Evolutionary conservation across 139 green algal species (phyloP), one percentile per base, ranked within the genome.

Genomic region (Astrephomene gubernaculifera): DNA sequence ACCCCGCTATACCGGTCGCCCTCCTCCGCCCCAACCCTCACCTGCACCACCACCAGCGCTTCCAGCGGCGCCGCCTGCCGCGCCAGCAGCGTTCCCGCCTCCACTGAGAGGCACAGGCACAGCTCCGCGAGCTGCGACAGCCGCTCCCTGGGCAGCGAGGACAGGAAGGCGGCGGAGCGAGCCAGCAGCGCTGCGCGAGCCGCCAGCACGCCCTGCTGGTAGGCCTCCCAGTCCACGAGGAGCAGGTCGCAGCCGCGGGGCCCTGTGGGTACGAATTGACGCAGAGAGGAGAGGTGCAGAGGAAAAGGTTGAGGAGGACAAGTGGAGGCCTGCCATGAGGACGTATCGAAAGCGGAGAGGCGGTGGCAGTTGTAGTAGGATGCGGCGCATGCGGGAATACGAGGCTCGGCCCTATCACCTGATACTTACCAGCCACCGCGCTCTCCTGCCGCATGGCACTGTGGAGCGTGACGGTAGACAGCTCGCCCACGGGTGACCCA

Each of bases 221-320:
- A 84, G 17, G 63, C 60, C 44, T 84, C 78, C 78, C 78, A 84
- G 78, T 84, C 78, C 60, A 84, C 78, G 21, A 74, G 61, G 31
- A 84, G 63, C n/a, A 84, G 19, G 31, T 74, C 63, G 43, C 78
- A 84, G 60, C 78, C 78, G 61, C 60, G 29, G 41, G 78, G 78
- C 24, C 78, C 78, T 84, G 63, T 24, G n/a, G 8, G 31, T n/a
- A n/a, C n/a, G n/a, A n/a, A n/a, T n/a, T n/a, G n/a, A n/a, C n/a
- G n/a, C n/a, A n/a, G n/a, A n/a, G n/a, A n/a, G n/a, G n/a, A n/a
- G n/a, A n/a, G n/a, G n/a, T n/a, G n/a, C n/a, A n/a, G n/a, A n/a
- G n/a, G n/a, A n/a, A n/a, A n/a, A n/a, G n/a, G n/a, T n/a, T n/a
- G n/a, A n/a, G n/a, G n/a, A n/a, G n/a, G n/a, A n/a, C n/a, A n/a